Evolutionary conservation across 1,139 yeast genomes (phyloP).

Genomic region (Scheffersomyces segobiensis): DNA sequence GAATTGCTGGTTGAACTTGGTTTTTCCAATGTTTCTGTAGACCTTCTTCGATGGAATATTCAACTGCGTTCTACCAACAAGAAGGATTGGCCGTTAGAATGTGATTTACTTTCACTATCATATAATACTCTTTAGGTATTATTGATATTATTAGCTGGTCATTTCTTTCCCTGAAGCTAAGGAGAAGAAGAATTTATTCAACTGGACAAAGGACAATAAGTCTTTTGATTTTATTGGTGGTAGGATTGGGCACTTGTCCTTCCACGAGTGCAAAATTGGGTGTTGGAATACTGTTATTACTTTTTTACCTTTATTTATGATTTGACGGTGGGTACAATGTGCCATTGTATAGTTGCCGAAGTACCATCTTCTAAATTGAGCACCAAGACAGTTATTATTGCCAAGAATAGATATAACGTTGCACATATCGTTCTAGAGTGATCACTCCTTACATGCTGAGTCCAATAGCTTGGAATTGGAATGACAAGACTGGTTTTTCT

Average conservation of each 20-base stretch:
- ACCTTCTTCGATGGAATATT: slow-evolving; percentile 51
- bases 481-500: slow-evolving; percentile 60
- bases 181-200: slow-evolving; percentile 51
- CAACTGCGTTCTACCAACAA: slow-evolving; percentile 54
- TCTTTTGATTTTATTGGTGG: slow-evolving; percentile 42
- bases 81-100: slow-evolving; percentile 46
- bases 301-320: slow-evolving; percentile 54
- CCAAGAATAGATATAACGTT: slow-evolving; percentile 50
- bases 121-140: slow-evolving; percentile 50
- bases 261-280: slow-evolving; percentile 42
- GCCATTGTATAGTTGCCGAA: slow-evolving; percentile 59
- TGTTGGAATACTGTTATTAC: slow-evolving; percentile 46
- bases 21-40: slow-evolving; percentile 54
- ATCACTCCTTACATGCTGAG: slow-evolving; percentile 63
- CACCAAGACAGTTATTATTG: slow-evolving; percentile 55
- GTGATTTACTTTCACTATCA: slow-evolving; percentile 48
- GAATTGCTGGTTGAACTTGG: slow-evolving; percentile 50
- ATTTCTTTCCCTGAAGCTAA: slow-evolving; percentile 46
- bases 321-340: slow-evolving; percentile 57
- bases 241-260: slow-evolving; percentile 33
- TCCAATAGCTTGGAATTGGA: slow-evolving; percentile 58
- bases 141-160: slow-evolving; percentile 54
- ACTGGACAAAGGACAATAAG: slow-evolving; percentile 41
- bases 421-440: slow-evolving; percentile 44
- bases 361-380: slow-evolving; percentile 56